A percentile compares a stretch with the other conserved stretches of the same genome.
Evolutionary conservation across 1,284 basidiomycete genomes (phyloP).

Genomic region (Ceratobasidium sp.): DNA sequence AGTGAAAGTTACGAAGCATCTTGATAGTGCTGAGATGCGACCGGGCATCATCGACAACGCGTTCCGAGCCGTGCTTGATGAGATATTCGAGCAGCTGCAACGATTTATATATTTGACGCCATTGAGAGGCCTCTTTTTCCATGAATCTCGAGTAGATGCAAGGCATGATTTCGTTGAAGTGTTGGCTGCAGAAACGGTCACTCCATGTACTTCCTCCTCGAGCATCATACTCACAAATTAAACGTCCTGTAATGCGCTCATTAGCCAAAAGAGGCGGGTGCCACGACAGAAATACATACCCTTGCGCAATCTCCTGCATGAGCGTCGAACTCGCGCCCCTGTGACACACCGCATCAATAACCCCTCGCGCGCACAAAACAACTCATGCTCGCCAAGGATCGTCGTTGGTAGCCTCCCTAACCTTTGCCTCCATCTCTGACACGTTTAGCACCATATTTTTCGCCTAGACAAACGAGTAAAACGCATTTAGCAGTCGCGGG

Average conservation of each 20-base stretch:
- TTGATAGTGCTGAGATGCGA: conserved; percentile 96
- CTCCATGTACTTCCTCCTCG: background rate
- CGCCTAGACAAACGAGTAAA: conserved; percentile 65
- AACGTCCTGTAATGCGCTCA: conserved; percentile 72
- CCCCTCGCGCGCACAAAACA: background rate
- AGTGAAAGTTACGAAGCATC: conserved; percentile 98
- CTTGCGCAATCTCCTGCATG: conserved; percentile 98
- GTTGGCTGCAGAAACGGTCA: conserved; percentile 71
- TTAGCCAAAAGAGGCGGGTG: background rate
- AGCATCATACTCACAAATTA: conserved; percentile 79
- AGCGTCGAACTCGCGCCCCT: conserved; percentile 98
- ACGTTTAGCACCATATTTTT: conserved; percentile 94
- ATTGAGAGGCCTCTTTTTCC: conserved; percentile 98
- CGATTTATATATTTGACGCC: conserved; percentile 99
- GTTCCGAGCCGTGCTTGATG: conserved; percentile 97
- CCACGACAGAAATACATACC: conserved; percentile 65
- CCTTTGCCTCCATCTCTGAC: conserved; percentile 97
- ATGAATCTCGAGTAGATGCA: conserved; percentile 94
- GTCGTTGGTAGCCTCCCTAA: conserved; percentile 97
- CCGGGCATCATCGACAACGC: conserved; percentile 97
- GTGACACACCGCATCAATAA: conserved; percentile 41
- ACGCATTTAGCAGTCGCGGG: conserved; percentile 9
- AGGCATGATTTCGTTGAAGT: conserved; percentile 99
- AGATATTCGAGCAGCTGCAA: conserved; percentile 95
- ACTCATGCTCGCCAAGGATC: conserved; percentile 85